phyloP scores from a whole-genome alignment of 2,329 filamentous ascomycete species.

The Sordariomycetes sp. region DNA sequence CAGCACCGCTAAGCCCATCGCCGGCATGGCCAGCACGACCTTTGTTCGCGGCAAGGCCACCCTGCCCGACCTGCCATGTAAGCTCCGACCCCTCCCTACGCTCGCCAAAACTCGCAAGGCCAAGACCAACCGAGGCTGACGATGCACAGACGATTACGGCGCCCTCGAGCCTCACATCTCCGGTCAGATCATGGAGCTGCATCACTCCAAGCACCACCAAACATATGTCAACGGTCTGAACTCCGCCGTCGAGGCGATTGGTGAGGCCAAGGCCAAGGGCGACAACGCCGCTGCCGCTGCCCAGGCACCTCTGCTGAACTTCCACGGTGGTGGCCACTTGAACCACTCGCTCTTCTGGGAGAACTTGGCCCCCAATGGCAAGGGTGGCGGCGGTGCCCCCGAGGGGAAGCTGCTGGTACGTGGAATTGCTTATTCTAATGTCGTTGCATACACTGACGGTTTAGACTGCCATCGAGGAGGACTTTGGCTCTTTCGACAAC shows the following conservation, averaged over 20 bases:
- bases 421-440: conserved; percentile 5
- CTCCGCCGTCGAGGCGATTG: conserved; percentile 63
- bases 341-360: conserved; percentile 87
- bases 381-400: conserved; percentile 52
- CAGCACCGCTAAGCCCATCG: conserved; percentile 49
- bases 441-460: too few species aligned
- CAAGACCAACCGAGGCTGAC: neutral
- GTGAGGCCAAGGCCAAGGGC: conserved; percentile 54
- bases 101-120: neutral
- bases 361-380: conserved; percentile 61
- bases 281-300: conserved; percentile 41
- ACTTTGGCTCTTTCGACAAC: conserved; percentile 57
- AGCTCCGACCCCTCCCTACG: conserved; percentile 10
- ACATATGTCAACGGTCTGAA: conserved; percentile 90
- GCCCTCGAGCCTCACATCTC: conserved; percentile 81
- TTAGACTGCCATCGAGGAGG: conserved; percentile 50
- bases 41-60: conserved; percentile 86
- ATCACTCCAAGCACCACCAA: conserved; percentile 91
- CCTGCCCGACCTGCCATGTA: conserved; percentile 73
- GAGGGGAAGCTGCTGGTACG: conserved; percentile 49
- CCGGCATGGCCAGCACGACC: conserved; percentile 62
- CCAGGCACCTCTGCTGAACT: conserved; percentile 53
- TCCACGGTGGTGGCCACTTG: conserved; percentile 78
- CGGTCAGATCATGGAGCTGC: conserved; percentile 91
- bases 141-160: conserved; percentile 77